Evolutionary conservation across 179 eudicot genomes (phyloP), one percentile per base, ranked within the genome.

Genomic region (Monotropa hypopitys): DNA sequence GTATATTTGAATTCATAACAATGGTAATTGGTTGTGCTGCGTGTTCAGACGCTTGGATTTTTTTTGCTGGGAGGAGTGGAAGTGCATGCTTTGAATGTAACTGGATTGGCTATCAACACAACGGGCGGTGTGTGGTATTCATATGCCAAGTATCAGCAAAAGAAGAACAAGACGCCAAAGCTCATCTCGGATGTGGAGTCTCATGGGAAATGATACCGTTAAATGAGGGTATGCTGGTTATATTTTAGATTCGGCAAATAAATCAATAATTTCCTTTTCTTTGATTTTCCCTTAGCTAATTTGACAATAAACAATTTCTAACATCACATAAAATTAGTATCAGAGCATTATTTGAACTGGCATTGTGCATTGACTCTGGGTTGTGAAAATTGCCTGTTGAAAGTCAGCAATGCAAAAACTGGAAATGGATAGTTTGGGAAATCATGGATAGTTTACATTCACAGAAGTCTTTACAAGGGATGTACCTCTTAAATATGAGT

Each of bases 111-210:
- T 7, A 92, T 94, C 84, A 94, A 92, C 85, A 94, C 97, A 4
- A 91, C 88, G 0, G 97, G 98, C 26, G 98, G 98, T 15, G 80
- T 94, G 51, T 94, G 97, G 98, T 94, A 94, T 81, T 89, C 98
- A 11, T 86, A 79, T 42, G 95, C 98, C 61, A 94, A 92, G 81
- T 94, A 91, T 84, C 86, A 82, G 76, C 92, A 92, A 73, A 94
- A 90, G 87, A 87, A 80, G 85, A 86, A 62, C 84, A 86, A 81
- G 79, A 78, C 81, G 26, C 88, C 84, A 2, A 89, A 81, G 85
- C 26, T 82, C 49, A 73, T 78, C 30, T 80, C 88, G 0, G 98
- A 94, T 82, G 80, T 84, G 33, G 94, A 91, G 78, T 83, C 87
- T 33, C 82, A 88, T 86, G 80, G 81, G 23, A 88, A 88, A 80